A percentile compares a stretch with the other conserved stretches of the same genome.
Conservation (phyloP, 2,329 filamentous ascomycete species). For the Bisporella sp. region DNA sequence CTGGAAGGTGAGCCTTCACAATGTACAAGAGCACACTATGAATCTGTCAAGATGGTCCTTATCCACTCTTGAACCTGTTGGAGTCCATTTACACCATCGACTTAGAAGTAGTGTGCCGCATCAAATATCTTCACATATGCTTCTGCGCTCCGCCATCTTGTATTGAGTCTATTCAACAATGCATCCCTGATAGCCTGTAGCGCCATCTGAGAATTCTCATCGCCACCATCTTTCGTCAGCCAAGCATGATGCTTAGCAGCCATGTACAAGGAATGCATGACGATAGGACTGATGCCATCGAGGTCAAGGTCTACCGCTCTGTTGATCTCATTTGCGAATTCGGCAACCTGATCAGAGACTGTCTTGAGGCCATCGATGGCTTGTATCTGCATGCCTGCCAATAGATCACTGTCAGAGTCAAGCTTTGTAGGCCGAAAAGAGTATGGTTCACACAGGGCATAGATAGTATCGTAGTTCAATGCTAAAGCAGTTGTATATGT, state of each 20-base stretch:
- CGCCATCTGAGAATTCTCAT: slow-evolving; percentile 22
- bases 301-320: slow-evolving; percentile 20
- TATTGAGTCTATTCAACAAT: slow-evolving; percentile 25
- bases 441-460: slow-evolving; percentile 32
- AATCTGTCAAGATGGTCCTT: no score
- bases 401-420: not conserved
- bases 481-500: slow-evolving; percentile 20
- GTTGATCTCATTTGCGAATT: slow-evolving; percentile 24
- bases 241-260: slow-evolving; percentile 31
- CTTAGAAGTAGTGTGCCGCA: slow-evolving; percentile 6
- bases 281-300: slow-evolving; percentile 28
- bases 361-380: slow-evolving; percentile 28
- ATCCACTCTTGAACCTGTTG: no score
- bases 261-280: slow-evolving; percentile 33
- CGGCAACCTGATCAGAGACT: slow-evolving; percentile 23
- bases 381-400: slow-evolving; percentile 26
- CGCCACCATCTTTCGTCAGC: slow-evolving; percentile 31
- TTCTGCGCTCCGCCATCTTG: slow-evolving; percentile 30
- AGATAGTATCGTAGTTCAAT: slow-evolving; percentile 22
- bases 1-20: no score
- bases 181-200: slow-evolving; percentile 26
- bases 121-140: slow-evolving; percentile 32
- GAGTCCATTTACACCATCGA: no score
- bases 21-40: no score
- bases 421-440: slow-evolving; percentile 23